Evolutionary conservation across 768 basidiomycete species (phyloP).

Genomic region (Boletus barrowsii): DNA sequence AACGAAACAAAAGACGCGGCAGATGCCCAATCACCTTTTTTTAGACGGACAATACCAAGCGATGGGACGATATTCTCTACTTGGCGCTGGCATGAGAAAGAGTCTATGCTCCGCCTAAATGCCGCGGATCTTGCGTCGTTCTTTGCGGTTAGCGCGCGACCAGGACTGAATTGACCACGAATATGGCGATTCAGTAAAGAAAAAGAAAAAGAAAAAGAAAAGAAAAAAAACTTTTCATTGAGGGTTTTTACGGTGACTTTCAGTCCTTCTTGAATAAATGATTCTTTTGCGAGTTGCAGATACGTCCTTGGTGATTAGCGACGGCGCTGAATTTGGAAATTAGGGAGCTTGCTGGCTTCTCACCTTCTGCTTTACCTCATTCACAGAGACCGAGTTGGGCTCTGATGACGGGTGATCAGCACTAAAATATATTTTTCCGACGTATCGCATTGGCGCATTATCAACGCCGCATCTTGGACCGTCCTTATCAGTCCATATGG

Average conservation of each 20-base stretch:
- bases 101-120: not conserved
- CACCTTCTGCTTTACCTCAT: slow-evolving; percentile 9
- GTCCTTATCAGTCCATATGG: slow-evolving; percentile 8
- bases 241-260: not conserved
- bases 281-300: not conserved
- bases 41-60: not conserved
- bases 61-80: slow-evolving; percentile 7
- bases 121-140: slow-evolving; percentile 8
- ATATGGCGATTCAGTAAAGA: slow-evolving; percentile 2
- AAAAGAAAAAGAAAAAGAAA: not conserved
- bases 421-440: not conserved
- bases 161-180: not conserved
- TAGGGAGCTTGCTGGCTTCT: not conserved
- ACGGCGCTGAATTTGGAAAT: not conserved
- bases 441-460: slow-evolving; percentile 8
- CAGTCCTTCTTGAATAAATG: not conserved
- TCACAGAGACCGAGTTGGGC: no score
- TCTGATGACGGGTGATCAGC: no score
- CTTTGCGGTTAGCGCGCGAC: not conserved
- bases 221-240: not conserved
- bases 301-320: not conserved
- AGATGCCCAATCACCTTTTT: not conserved
- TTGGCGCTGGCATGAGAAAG: slow-evolving; percentile 11
- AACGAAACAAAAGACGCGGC: not conserved
- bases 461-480: not conserved